Evolutionary conservation across 179 eudicot species (phyloP).

Genomic region (Silene vulgaris): DNA sequence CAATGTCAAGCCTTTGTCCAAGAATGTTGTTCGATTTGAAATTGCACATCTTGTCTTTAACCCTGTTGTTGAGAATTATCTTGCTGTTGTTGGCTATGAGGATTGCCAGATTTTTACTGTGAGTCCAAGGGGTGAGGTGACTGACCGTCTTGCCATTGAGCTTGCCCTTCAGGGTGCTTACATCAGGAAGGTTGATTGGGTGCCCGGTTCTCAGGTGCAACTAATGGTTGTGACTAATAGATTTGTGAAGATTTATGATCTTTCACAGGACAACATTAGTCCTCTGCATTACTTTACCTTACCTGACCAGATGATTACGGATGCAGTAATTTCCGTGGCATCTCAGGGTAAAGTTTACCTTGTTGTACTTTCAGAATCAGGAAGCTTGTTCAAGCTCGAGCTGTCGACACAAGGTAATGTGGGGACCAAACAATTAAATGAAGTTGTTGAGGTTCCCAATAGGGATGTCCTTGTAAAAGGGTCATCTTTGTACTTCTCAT

Average conservation of each 20-base stretch:
- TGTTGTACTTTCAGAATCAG: conserved; percentile 77
- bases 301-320: conserved; percentile 69
- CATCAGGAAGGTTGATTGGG: conserved; percentile 92
- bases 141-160: conserved; percentile 92
- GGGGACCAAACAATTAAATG: conserved; percentile 72
- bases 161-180: conserved; percentile 99
- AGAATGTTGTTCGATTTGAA: conserved; percentile 95
- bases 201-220: conserved; percentile 98
- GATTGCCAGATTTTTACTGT: conserved; percentile 98
- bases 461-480: conserved; percentile 59
- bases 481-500: conserved; percentile 71
- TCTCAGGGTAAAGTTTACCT: conserved; percentile 73
- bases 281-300: conserved; percentile 89
- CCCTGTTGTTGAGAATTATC: conserved; percentile 82
- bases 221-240: conserved; percentile 92
- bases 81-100: conserved; percentile 96
- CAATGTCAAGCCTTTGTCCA: conserved; percentile 93
- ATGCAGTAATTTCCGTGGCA: conserved; percentile 70
- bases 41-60: conserved; percentile 90
- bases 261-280: conserved; percentile 94
- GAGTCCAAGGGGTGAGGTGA: conserved; percentile 94
- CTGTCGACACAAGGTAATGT: conserved; percentile 61
- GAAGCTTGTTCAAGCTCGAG: conserved; percentile 78
- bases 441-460: conserved; percentile 51
- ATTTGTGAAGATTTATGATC: conserved; percentile 93